Percentiles rank a stretch among this genome's conserved stretches.
Evolutionary conservation across 148 eudicot genomes (phyloP).

Genomic region (Beta vulgaris): DNA sequence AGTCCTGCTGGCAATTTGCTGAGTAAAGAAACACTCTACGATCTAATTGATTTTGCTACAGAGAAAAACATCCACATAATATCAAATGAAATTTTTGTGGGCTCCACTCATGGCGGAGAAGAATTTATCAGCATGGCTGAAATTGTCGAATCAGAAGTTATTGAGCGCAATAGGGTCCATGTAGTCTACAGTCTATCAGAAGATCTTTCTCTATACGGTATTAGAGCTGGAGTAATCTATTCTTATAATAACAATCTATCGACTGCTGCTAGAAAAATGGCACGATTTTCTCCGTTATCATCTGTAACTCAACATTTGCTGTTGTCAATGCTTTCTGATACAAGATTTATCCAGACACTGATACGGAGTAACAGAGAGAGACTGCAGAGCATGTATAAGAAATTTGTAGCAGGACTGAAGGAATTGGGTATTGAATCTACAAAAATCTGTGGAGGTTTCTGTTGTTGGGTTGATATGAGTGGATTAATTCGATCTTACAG

Average conservation of each 20-base stretch:
- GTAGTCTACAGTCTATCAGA: constrained; percentile 68
- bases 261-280: constrained; percentile 60
- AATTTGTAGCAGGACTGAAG: constrained; percentile 51
- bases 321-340: constrained; percentile 66
- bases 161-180: constrained; percentile 62
- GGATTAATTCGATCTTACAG: constrained; percentile 67
- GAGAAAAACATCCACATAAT: constrained; percentile 92
- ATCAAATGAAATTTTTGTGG: constrained; percentile 55
- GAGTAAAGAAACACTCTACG: constrained; percentile 55
- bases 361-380: constrained; percentile 54
- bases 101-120: constrained; percentile 44
- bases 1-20: constrained; percentile 65
- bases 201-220: constrained; percentile 69
- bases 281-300: constrained; percentile 67
- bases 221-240: constrained; percentile 54
- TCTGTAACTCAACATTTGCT: constrained; percentile 59
- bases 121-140: constrained; percentile 76
- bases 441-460: constrained; percentile 54
- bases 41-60: constrained; percentile 73
- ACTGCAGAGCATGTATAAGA: constrained; percentile 39
- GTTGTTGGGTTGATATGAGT: constrained; percentile 92
- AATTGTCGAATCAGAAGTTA: constrained; percentile 61
- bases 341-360: constrained; percentile 42
- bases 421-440: constrained; percentile 68
- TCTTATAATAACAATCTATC: constrained; percentile 59